Percentiles rank a stretch among this genome's conserved stretches.
Evolutionary conservation across 441 rosid species (phyloP).

Genomic region (Eruca vesicaria): DNA sequence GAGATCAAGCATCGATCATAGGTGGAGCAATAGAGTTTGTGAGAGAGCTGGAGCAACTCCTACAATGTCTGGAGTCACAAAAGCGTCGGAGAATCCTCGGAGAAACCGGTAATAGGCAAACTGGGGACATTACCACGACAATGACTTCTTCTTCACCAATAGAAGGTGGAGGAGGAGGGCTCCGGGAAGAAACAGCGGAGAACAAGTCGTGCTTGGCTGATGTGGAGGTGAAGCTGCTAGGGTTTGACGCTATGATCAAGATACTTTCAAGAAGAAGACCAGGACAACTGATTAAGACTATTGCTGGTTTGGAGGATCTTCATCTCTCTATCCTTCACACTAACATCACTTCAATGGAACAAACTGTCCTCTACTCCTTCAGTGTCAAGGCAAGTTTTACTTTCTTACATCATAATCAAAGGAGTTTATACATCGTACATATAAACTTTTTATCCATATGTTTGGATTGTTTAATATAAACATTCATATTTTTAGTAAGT

Average conservation of each 20-base stretch:
- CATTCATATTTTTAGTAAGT: not conserved
- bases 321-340: constrained; percentile 1
- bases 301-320: not conserved
- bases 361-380: not conserved
- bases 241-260: not conserved
- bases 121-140: constrained; percentile 45
- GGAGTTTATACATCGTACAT: not conserved
- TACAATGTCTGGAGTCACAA: constrained; percentile 79
- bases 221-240: not conserved
- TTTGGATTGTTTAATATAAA: not conserved
- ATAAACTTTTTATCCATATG: not conserved
- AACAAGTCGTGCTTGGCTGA: not conserved
- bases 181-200: not conserved
- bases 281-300: not conserved
- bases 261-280: not conserved
- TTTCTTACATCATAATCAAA: not conserved
- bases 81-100: constrained; percentile 62
- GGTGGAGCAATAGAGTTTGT: constrained; percentile 43
- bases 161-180: not conserved
- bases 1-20: constrained; percentile 19
- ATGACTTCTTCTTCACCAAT: constrained; percentile 39
- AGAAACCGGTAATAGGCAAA: constrained; percentile 42
- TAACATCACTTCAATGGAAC: not conserved
- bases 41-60: constrained; percentile 79
- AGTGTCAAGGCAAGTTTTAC: not conserved